Evolutionary conservation across 1,284 basidiomycete genomes (phyloP).

Genomic region (Neotropicomus parvogracilis): DNA sequence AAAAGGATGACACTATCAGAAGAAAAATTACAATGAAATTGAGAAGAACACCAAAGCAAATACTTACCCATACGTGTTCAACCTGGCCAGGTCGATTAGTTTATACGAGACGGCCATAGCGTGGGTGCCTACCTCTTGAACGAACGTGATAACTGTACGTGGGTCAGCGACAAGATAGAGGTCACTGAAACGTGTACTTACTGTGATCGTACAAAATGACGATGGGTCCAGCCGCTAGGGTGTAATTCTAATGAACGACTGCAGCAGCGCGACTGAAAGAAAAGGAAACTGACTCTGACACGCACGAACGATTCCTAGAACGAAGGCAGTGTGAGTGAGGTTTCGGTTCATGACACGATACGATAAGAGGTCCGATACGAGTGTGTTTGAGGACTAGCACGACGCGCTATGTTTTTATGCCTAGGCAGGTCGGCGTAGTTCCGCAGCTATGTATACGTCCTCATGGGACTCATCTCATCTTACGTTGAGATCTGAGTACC

Average conservation of each 20-base stretch:
- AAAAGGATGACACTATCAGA: not conserved
- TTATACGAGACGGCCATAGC: not conserved
- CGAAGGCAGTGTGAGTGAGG: not conserved
- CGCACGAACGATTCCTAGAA: not conserved
- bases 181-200: not conserved
- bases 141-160: conserved; percentile 9
- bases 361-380: not conserved
- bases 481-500: not conserved
- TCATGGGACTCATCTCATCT: not conserved
- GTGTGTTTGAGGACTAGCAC: too few relatives aligned
- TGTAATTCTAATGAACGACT: not conserved
- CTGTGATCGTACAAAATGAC: conserved; percentile 7
- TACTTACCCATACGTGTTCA: conserved; percentile 20
- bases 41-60: not conserved
- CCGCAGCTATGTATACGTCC: too few relatives aligned
- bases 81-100: conserved; percentile 10
- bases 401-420: too few relatives aligned
- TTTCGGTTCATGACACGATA: not conserved
- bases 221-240: not conserved
- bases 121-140: conserved; percentile 9
- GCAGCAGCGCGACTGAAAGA: not conserved
- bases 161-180: not conserved
- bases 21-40: not conserved
- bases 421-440: too few relatives aligned
- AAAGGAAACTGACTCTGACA: conserved; percentile 4